Evolutionary conservation across 1,284 basidiomycete genomes (phyloP), one percentile per base, ranked within the genome.

Genomic region (Pseudozyma sp.): DNA sequence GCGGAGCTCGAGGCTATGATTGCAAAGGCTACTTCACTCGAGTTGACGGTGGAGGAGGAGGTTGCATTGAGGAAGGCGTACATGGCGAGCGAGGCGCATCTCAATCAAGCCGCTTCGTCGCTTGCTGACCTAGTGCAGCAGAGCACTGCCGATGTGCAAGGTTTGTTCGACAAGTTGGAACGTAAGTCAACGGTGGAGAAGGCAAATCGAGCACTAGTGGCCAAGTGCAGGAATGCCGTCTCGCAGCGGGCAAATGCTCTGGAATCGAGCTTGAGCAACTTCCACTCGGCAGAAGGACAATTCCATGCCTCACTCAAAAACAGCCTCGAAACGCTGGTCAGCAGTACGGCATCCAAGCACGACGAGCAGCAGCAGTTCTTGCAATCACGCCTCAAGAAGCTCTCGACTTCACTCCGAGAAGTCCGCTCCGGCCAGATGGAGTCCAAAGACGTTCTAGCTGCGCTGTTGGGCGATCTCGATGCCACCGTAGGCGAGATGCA

Each of bases 101-200:
- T 97, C 51, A 89, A 95, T 78, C 86, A 85, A 10, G 89, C 95
- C 3, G 94, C 95, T 0, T 85, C 82, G 21, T 89, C 89, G 6
- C 86, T 97, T 65, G 92, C 90, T 81, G 87, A 87, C 43, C 89
- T 91, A 12, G 90, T 90, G 0, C 86, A 88, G 19, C 89, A 93
- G 72, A 91, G 91, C 74, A 87, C 93, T 19, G 87, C 87, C 12
- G 93, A 97, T 82, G 87, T 95, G 18, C 88, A 87, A 6, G 89
- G 90, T 0, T 86, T 97, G 12, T 93, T 94, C 75, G 90, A 90
- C 57, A 97, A 97, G 86, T 39, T 78, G 93, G 93, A 92, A 49
- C 91, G 94, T 65, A 94, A 93, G 82, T 87, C 89, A n/a, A 85
- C 86, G 21, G 88, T 91, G 3, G 88, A 94, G 48, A 87, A 87